Evolutionary conservation across 139 green algal genomes (phyloP).

Genomic region (Medakamo hakoo): DNA sequence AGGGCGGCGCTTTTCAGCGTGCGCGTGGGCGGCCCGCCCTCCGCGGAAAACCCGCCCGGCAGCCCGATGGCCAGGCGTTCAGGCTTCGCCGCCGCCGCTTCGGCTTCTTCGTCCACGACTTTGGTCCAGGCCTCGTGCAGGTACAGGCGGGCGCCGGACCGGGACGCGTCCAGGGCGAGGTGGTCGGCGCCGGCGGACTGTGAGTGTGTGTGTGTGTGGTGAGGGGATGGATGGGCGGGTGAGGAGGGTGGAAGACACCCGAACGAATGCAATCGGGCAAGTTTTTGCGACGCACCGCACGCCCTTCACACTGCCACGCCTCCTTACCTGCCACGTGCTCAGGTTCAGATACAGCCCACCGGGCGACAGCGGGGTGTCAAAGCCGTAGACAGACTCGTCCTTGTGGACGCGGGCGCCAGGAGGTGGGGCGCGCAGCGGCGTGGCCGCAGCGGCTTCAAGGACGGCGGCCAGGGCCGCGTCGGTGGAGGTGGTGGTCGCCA

Average conservation of each 20-base stretch:
- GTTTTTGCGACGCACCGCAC: background rate
- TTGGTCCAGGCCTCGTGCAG: conserved; percentile 48
- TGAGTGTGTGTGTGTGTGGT: no score
- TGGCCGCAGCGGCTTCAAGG: background rate
- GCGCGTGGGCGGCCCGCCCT: background rate
- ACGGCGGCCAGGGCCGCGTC: background rate
- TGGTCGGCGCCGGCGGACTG: conserved; percentile 56
- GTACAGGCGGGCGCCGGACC: conserved; percentile 56
- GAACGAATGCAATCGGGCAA: background rate
- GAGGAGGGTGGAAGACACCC: background rate
- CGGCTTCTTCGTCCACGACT: conserved; percentile 17
- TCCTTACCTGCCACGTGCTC: conserved; percentile 49
- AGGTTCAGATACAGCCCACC: conserved; percentile 85
- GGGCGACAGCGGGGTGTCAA: conserved; percentile 52
- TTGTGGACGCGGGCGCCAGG: conserved; percentile 51
- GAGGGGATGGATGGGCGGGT: conserved; percentile 4
- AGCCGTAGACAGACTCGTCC: conserved; percentile 82
- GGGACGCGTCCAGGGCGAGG: conserved; percentile 52
- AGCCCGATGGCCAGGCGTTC: background rate
- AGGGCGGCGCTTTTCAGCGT: background rate
- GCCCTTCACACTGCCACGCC: background rate
- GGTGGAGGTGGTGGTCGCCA: background rate
- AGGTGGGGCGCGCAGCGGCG: background rate
- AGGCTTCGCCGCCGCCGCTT: background rate
- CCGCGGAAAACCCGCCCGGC: background rate